A percentile compares a stretch with the other conserved stretches of the same genome.
Conservation (phyloP, 495 filamentous ascomycete genomes). For the Trichoderma erinaceum region DNA sequence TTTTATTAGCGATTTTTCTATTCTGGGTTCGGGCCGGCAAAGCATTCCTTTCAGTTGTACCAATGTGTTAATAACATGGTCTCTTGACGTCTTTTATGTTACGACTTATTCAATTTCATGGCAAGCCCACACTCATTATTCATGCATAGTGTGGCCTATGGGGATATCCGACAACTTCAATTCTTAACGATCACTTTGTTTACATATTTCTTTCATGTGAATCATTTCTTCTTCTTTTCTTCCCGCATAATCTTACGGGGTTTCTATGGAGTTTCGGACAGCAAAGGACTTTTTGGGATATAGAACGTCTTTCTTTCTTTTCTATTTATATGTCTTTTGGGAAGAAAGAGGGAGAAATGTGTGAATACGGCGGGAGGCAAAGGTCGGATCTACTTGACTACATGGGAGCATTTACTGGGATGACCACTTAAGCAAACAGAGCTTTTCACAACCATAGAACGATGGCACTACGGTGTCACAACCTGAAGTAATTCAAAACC, state of each 20-base stretch:
- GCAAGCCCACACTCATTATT: neutral
- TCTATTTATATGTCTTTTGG: neutral
- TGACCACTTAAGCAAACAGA: constrained; percentile 5
- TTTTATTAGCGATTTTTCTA: neutral
- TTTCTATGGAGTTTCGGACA: neutral
- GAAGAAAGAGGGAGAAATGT: neutral
- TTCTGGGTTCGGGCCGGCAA: neutral
- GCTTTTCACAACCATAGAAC: neutral
- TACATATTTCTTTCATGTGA: neutral
- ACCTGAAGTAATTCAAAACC: neutral
- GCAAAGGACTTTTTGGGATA: neutral
- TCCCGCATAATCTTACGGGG: neutral
- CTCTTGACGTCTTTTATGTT: neutral
- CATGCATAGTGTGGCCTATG: neutral
- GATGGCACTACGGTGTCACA: constrained; percentile 1
- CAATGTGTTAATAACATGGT: neutral
- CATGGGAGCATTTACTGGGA: neutral
- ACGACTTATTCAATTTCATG: neutral
- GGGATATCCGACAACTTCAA: neutral
- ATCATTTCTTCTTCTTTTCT: neutral
- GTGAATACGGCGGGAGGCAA: neutral
- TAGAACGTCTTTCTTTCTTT: neutral
- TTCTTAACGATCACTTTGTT: neutral
- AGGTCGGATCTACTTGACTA: neutral
- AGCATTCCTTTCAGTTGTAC: neutral